Evolutionary conservation across 768 basidiomycete species (phyloP).

Genomic region (Termitomyces sp.): DNA sequence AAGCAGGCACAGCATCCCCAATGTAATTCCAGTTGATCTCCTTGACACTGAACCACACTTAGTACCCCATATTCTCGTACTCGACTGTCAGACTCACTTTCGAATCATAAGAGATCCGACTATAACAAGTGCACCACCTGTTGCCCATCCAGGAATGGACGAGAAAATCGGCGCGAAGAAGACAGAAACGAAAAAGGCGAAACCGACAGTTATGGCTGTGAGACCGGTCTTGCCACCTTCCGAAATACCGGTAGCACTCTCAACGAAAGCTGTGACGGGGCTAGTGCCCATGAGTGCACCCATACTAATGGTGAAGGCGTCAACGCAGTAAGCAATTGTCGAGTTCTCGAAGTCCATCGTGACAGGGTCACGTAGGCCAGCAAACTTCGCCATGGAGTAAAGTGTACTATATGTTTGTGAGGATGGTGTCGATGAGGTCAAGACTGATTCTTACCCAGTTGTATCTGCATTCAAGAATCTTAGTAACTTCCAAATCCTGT

Average conservation of each 20-base stretch:
- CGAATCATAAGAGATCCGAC: slow-evolving; percentile 89
- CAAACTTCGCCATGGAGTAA: slow-evolving; percentile 89
- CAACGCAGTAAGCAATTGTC: slow-evolving; percentile 77
- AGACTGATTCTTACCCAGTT: slow-evolving; percentile 30
- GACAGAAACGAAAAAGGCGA: slow-evolving; percentile 77
- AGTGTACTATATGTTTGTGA: slow-evolving; percentile 49
- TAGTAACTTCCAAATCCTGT: not conserved
- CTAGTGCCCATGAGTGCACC: slow-evolving; percentile 76
- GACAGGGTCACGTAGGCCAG: slow-evolving; percentile 78
- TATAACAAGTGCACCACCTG: slow-evolving; percentile 78
- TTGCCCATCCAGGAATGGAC: slow-evolving; percentile 83
- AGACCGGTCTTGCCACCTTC: slow-evolving; percentile 90
- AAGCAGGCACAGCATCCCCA: slow-evolving; percentile 83
- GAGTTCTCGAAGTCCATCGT: slow-evolving; percentile 86
- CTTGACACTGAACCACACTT: slow-evolving; percentile 41
- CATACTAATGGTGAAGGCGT: slow-evolving; percentile 77
- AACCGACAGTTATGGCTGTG: slow-evolving; percentile 64
- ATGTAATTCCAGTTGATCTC: slow-evolving; percentile 90
- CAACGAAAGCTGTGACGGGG: slow-evolving; percentile 79
- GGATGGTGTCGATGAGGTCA: not conserved
- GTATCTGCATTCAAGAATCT: slow-evolving; percentile 30
- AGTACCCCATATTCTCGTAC: not conserved
- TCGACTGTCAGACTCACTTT: slow-evolving; percentile 40
- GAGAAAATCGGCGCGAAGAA: slow-evolving; percentile 91
- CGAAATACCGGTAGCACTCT: slow-evolving; percentile 75